phyloP scores from a whole-genome alignment of 2,329 filamentous ascomycete genomes.

The Diaporthe helianthi region DNA sequence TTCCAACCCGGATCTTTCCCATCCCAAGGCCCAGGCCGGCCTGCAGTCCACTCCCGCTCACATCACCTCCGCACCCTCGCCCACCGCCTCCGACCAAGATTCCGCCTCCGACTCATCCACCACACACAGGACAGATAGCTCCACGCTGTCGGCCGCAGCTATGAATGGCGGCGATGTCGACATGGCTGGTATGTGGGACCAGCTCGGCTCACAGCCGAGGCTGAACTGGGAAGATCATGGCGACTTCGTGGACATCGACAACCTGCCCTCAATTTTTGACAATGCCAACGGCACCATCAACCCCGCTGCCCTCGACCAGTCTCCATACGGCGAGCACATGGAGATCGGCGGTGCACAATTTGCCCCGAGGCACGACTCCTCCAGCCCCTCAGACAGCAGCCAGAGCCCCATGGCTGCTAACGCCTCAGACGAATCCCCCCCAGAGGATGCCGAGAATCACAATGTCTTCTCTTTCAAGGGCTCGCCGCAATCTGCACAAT shows the following conservation, averaged over 20 bases:
- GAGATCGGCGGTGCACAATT: conserved; percentile 42
- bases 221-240: conserved; percentile 51
- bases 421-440: conserved; percentile 37
- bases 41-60: conserved; percentile 39
- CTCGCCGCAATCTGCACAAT: conserved; percentile 30
- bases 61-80: conserved; percentile 51
- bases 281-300: conserved; percentile 46
- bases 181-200: conserved; percentile 45
- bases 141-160: conserved; percentile 53
- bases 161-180: conserved; percentile 50
- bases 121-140: conserved; percentile 56
- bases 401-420: conserved; percentile 49
- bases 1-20: conserved; percentile 28
- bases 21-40: conserved; percentile 34
- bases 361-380: conserved; percentile 37
- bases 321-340: conserved; percentile 42
- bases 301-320: conserved; percentile 42
- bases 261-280: conserved; percentile 46
- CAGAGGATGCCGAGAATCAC: conserved; percentile 20
- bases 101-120: conserved; percentile 59
- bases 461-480: conserved; percentile 27
- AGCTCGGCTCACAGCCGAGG: conserved; percentile 18
- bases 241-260: conserved; percentile 49
- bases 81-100: conserved; percentile 53
- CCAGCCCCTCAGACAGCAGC: conserved; percentile 50